Percentiles rank a stretch among this genome's conserved stretches.
Conservation (phyloP, 192 early-diverging fungal species). For the Entomortierella lignicola region DNA sequence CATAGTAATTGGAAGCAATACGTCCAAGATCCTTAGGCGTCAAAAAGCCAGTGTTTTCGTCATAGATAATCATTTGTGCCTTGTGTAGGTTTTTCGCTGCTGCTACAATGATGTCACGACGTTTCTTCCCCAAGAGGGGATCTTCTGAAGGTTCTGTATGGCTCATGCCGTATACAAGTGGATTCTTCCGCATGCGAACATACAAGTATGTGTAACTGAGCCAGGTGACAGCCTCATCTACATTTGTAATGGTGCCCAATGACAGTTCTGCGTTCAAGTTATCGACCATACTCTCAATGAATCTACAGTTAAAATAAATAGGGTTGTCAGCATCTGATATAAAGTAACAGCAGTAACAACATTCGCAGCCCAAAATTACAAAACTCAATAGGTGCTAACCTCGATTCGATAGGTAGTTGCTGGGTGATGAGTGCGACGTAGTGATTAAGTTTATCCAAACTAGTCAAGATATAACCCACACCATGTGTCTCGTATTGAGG, state of each 20-base stretch:
- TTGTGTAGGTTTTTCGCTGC: constrained; percentile 82
- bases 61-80: constrained; percentile 95
- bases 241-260: constrained; percentile 93
- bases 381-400: constrained; percentile 21
- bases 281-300: constrained; percentile 86
- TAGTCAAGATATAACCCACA: constrained; percentile 94
- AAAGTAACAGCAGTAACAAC: not conserved
- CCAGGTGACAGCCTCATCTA: constrained; percentile 97
- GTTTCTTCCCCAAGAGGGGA: constrained; percentile 80
- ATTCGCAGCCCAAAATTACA: not conserved
- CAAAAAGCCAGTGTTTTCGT: constrained; percentile 84
- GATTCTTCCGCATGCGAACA: constrained; percentile 96
- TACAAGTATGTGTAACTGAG: constrained; percentile 97
- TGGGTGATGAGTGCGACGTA: constrained; percentile 96
- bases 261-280: constrained; percentile 98
- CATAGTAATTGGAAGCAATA: constrained; percentile 93
- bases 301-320: constrained; percentile 51
- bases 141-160: constrained; percentile 82
- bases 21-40: constrained; percentile 93
- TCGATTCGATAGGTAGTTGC: constrained; percentile 97
- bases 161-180: constrained; percentile 91
- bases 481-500: constrained; percentile 93
- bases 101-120: constrained; percentile 81
- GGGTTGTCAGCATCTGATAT: not conserved
- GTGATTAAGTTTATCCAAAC: constrained; percentile 92